phyloP scores from a whole-genome alignment of 2,329 filamentous ascomycete species.

The Hyphodiscus sp. region DNA sequence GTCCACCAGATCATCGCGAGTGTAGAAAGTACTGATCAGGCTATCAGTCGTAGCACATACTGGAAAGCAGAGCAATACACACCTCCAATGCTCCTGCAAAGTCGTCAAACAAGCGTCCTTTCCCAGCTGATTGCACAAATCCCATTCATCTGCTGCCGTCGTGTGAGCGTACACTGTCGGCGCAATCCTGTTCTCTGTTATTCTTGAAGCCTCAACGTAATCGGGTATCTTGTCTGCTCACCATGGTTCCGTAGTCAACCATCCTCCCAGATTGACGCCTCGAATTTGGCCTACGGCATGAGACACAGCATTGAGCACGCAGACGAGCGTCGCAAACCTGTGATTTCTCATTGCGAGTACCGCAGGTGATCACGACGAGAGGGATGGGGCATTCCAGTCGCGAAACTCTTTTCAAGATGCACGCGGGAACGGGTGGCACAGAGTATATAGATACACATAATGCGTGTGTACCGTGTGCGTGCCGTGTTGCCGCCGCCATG shows the following conservation, averaged over 20 bases:
- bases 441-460: too few relatives aligned
- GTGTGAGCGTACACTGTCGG: not conserved
- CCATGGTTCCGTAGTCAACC: not conserved
- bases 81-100: not conserved
- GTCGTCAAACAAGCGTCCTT: not conserved
- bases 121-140: not conserved
- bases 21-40: too few relatives aligned
- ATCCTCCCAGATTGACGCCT: not conserved
- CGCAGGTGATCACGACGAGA: not conserved
- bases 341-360: not conserved
- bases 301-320: not conserved
- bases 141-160: not conserved
- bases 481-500: too few relatives aligned
- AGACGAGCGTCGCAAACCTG: not conserved
- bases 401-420: too few relatives aligned
- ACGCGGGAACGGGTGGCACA: too few relatives aligned
- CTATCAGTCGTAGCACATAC: not conserved
- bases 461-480: too few relatives aligned
- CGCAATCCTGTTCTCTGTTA: not conserved
- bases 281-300: not conserved
- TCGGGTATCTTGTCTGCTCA: not conserved
- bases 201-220: not conserved
- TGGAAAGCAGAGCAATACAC: not conserved
- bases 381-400: not conserved
- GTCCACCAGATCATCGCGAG: constrained; percentile 2